Conservation (phyloP, 2,329 filamentous ascomycete genomes). For the Neobulgaria alba region DNA sequence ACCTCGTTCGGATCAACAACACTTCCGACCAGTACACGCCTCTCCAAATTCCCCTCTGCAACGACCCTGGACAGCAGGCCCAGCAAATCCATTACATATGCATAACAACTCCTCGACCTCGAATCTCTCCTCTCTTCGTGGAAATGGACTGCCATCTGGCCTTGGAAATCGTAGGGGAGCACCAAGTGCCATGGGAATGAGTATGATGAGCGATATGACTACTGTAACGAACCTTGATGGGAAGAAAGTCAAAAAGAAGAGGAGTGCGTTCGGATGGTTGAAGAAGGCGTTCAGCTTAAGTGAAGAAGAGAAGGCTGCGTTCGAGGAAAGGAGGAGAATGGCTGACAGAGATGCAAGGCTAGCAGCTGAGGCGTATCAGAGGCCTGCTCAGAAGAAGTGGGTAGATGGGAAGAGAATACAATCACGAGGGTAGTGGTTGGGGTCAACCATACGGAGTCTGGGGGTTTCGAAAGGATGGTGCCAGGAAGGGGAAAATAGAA, state of each 20-base stretch:
- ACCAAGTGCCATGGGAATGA: constrained; percentile 32
- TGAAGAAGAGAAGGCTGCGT: constrained; percentile 52
- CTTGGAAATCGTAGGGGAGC: constrained; percentile 22
- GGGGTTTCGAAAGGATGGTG: too few species aligned
- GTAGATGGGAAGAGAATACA: constrained; percentile 21
- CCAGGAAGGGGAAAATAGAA: too few species aligned
- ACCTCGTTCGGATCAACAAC: constrained; percentile 38
- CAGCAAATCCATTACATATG: constrained; percentile 19
- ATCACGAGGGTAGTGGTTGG: too few species aligned
- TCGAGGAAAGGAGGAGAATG: constrained; percentile 42
- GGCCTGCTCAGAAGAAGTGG: constrained; percentile 12
- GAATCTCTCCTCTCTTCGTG: constrained; percentile 30
- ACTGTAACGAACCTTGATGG: constrained; percentile 24
- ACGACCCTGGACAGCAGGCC: constrained; percentile 28
- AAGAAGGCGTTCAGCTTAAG: constrained; percentile 60
- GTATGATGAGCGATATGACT: constrained; percentile 46
- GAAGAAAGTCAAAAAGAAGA: constrained; percentile 52
- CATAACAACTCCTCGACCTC: constrained; percentile 38
- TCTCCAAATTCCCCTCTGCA: constrained; percentile 57
- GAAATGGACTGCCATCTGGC: constrained; percentile 11
- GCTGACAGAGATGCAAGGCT: constrained; percentile 12
- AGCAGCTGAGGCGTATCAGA: constrained; percentile 13
- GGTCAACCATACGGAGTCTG: too few species aligned
- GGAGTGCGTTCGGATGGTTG: constrained; percentile 58
- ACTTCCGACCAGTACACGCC: constrained; percentile 53